Base-by-base conservation (phyloP, 805 yeast species). In the Torulaspora franciscae region DNA sequence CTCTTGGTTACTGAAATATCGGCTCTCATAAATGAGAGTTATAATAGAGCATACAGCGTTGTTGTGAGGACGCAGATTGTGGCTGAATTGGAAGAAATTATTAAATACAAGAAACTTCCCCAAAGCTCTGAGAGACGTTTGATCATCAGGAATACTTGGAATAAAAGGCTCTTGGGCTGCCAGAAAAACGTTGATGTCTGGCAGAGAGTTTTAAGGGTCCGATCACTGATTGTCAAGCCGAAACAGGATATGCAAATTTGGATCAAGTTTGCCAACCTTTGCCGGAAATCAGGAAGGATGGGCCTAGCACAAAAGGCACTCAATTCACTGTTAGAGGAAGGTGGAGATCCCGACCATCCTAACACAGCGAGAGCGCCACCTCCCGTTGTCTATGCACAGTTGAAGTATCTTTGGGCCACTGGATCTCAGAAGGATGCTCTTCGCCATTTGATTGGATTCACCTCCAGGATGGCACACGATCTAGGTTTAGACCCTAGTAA, bases 141-240 rank as follows among this genome's bases (percentile, higher is more conserved):
- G 6, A 79, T 80, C 11, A 83, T 93, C 76, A 75, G 95, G 54
- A 80, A 83, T 55, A 91, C 98, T 0, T 95, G 99, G 99, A 88
- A 86, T 59, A 85, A 86, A 41, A 77, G 99, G 57, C 70, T 93
- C 40, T 69, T 87, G 48, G 98, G 98, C 1, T 89, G 97, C 60
- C 99, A 93, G 67, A 76, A 93, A 55, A 93, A 93, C 67, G 98
- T 93, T 41, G 99, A 93, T 67, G 89, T 90, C n/a, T 93, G 99
- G 99, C 97, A 91, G 64, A 74, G 97, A 59, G 83, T 93, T 80
- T 74, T 93, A 48, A 86, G 90, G 62, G 96, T 91, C 1, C 75
- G 99, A 45, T 91, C 97, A 0, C 72, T 93, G 37, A 98, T 93
- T 10, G 85, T 93, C 36, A 83, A 84, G 51, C 99, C 99, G 2